phyloP scores from a whole-genome alignment of 352 stramenopile genomes.

The Globisporangium middletonii region DNA sequence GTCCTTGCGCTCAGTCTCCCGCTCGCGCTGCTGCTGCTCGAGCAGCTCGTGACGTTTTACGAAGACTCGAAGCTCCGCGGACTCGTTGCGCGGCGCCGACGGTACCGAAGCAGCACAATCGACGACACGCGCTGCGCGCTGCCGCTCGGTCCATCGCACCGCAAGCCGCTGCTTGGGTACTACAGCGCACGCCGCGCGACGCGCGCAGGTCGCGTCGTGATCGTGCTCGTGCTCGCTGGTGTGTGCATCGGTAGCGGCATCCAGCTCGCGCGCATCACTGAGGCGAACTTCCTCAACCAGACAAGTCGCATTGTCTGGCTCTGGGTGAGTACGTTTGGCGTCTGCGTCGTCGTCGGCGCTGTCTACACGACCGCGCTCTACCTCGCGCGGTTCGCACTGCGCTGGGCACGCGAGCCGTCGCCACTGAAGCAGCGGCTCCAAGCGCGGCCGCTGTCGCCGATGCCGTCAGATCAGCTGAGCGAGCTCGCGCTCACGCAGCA shows the following conservation, averaged over 20 bases:
- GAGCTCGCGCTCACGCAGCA: too few species aligned
- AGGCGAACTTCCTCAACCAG: conserved; percentile 30
- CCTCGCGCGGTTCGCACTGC: conserved; percentile 33
- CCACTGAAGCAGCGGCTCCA: not conserved
- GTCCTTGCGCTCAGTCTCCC: conserved; percentile 34
- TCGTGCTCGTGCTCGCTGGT: conserved; percentile 24
- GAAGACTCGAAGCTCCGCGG: conserved; percentile 40
- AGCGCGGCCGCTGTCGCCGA: not conserved
- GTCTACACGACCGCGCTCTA: conserved; percentile 40
- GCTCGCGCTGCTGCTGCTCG: conserved; percentile 27
- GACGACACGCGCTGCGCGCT: not conserved
- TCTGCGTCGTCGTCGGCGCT: conserved; percentile 36
- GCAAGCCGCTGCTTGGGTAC: conserved; percentile 22
- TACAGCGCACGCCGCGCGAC: conserved; percentile 28
- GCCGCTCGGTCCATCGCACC: not conserved
- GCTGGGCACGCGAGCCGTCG: conserved; percentile 26
- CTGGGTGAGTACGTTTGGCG: conserved; percentile 40
- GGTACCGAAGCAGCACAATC: conserved; percentile 1
- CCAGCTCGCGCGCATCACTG: conserved; percentile 26
- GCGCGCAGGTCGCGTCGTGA: conserved; percentile 26
- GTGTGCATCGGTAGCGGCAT: conserved; percentile 33
- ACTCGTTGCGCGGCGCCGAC: conserved; percentile 31
- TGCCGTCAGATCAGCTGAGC: not conserved
- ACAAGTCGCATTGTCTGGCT: conserved; percentile 26
- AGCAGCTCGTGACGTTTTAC: conserved; percentile 63